Base-by-base conservation (phyloP, 208 protist species). In the Acanthamoeba culbertsoni region DNA sequence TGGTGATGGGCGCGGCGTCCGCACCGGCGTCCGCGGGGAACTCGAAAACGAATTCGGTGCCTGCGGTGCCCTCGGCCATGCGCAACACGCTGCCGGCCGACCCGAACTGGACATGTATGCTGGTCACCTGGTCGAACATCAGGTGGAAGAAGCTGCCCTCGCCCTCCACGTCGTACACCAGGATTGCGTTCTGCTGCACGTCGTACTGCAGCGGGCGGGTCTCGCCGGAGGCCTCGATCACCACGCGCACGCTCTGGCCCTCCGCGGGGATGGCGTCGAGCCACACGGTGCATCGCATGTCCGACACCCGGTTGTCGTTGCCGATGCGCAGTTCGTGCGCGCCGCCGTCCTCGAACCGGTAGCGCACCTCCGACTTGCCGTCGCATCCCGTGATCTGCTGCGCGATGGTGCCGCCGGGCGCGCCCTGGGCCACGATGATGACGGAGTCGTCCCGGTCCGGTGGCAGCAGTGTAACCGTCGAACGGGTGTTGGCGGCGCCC, bases 241-340 rank as follows among this genome's bases (percentile, higher is more conserved):
- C 8, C 8, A 90, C 57, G 82, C 23, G 6, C 23, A 71, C 55
- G 33, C 14, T 71, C 53, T 68, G 82, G 14, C 46, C 28, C 20
- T 18, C 12, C 8, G 18, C 37, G 51, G 42, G 48, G 45, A 86
- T n/a, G 75, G 43, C 75, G 43, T 51, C 43, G 75, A 86, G 75
- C 82, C 82, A 90, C 53, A 90, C 57, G 23, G 82, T 90, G 53
- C 82, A 90, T 31, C 57, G 53, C 82, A 90, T 62, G 82, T 16
- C 33, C 16, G 31, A 45, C 53, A 90, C 57, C 28, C 28, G 31
- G 18, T 90, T 16, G 40, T 71, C 23, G 40, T 90, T 43, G 33
- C 82, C 82, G 46, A 90, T 90, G 31, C 40, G 26, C 42, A 90
- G 26, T 35, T 90, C 82, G 40, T 90, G 82, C 23, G 6, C 14